Evolutionary conservation across 345 rosid genomes (phyloP), one percentile per base, ranked within the genome.

Genomic region (Clarkia xantiana): DNA sequence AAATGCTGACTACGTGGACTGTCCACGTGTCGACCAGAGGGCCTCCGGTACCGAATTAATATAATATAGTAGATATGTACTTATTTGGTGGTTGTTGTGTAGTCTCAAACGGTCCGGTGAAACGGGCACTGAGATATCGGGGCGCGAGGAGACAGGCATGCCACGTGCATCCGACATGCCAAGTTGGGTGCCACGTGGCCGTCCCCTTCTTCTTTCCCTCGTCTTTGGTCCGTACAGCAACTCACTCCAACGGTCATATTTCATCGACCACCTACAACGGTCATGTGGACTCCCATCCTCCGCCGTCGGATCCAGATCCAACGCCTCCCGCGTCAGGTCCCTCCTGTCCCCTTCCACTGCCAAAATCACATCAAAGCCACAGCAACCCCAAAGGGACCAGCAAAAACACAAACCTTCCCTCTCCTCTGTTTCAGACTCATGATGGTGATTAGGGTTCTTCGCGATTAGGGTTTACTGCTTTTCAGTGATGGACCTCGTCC

Each of bases 211-310:
- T 29, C 36, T 29, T 29, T 29, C 36, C 36, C 36, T 29, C 36
- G 9, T 29, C 49, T 51, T 36, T 3, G 13, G 9, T 58, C 43
- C 82, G 78, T 76, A 76, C 84, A 62, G 68, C 67, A 45, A 64
- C 67, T 66, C 71, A 56, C 60, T 42, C 40, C 81, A 90, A 90
- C 97, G 97, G 97, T 90, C 80, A 81, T 71, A 81, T 90, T 86
- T 66, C 76, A 62, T 84, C 89, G 95, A 89, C 94, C 81, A 48
- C 2, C 41, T 14, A 68, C 77, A 91, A 86, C 98, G 98, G 98
- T 81, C 82, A 81, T 83, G 49, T 65, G 51, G 69, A 56, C 49
- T 58, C 15, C 16, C 25, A 10, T 54, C 66, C 42, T 44, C 46
- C 20, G 47, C 88, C 94, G 67, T 79, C 57, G 0, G 97, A 82